Conservation (phyloP, 495 filamentous ascomycete genomes). For the Rhizodiscina lignyota region DNA sequence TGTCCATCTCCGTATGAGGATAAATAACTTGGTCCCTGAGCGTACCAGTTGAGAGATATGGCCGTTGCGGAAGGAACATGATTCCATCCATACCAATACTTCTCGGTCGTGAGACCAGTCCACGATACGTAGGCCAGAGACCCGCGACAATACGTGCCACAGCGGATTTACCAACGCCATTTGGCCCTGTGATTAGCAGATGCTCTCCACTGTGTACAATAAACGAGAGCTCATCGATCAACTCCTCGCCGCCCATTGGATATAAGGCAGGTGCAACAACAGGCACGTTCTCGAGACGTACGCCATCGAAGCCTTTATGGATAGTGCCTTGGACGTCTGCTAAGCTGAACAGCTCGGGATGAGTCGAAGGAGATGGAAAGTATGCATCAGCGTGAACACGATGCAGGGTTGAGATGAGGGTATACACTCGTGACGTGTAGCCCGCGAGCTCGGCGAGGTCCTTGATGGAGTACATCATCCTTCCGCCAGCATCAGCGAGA, state of each 20-base stretch:
- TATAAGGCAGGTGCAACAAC: constrained; percentile 73
- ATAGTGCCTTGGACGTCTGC: constrained; percentile 83
- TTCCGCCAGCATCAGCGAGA: constrained; percentile 84
- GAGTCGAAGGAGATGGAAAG: constrained; percentile 40
- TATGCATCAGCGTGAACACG: constrained; percentile 85
- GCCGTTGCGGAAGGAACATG: constrained; percentile 94
- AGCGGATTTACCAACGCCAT: constrained; percentile 85
- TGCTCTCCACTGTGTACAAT: constrained; percentile 83
- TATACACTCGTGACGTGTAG: constrained; percentile 89
- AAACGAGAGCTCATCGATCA: constrained; percentile 76
- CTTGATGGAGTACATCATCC: constrained; percentile 99
- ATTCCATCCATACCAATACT: constrained; percentile 71
- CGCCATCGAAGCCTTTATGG: constrained; percentile 86
- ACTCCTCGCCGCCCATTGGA: constrained; percentile 74
- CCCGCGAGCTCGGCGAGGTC: constrained; percentile 93
- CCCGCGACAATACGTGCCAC: constrained; percentile 83
- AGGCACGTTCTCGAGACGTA: constrained; percentile 85
- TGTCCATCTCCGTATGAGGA: constrained; percentile 84
- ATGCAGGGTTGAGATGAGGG: constrained; percentile 84
- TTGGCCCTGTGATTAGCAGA: constrained; percentile 84
- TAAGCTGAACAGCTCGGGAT: constrained; percentile 69
- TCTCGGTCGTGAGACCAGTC: constrained; percentile 73
- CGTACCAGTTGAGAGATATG: constrained; percentile 89
- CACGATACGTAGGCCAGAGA: constrained; percentile 91
- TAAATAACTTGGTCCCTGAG: constrained; percentile 96